These are phyloP conservation scores for Casuarina cunninghamiana DNA, from an alignment of 306 rosid species.

Conservation along the genomic window DNA sequence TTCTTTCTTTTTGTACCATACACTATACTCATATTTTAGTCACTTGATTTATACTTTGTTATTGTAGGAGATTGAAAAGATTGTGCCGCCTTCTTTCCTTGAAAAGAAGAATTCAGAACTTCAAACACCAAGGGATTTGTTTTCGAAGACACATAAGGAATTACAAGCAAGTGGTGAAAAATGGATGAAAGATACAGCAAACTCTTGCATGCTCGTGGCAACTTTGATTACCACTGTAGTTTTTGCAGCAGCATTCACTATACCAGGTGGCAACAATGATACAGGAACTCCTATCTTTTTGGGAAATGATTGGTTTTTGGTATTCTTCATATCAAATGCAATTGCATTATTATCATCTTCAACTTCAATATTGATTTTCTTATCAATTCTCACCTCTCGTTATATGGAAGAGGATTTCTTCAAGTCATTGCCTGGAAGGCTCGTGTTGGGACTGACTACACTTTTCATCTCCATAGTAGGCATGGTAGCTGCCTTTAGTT, in stretches of 20 bases:
- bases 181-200: constrained; percentile 56
- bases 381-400: neutral
- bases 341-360: neutral
- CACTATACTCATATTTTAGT: neutral
- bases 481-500: constrained; percentile 49
- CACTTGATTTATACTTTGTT: neutral
- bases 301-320: neutral
- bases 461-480: constrained; percentile 47
- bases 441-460: neutral
- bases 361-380: neutral
- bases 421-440: constrained; percentile 41
- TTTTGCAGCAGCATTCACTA: constrained; percentile 47
- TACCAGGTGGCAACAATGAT: constrained; percentile 46
- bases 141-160: constrained; percentile 31
- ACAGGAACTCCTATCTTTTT: constrained; percentile 5
- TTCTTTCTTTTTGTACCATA: neutral
- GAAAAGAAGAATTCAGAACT: constrained; percentile 28
- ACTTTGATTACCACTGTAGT: constrained; percentile 54
- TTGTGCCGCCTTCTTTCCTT: constrained; percentile 24
- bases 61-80: constrained; percentile 50
- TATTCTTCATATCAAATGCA: neutral
- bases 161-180: constrained; percentile 36
- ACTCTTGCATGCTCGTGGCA: constrained; percentile 46
- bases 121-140: constrained; percentile 38
- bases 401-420: constrained; percentile 8